Conservation (phyloP, 1,139 yeast genomes). For the Saccharomycopsis hybrid region DNA sequence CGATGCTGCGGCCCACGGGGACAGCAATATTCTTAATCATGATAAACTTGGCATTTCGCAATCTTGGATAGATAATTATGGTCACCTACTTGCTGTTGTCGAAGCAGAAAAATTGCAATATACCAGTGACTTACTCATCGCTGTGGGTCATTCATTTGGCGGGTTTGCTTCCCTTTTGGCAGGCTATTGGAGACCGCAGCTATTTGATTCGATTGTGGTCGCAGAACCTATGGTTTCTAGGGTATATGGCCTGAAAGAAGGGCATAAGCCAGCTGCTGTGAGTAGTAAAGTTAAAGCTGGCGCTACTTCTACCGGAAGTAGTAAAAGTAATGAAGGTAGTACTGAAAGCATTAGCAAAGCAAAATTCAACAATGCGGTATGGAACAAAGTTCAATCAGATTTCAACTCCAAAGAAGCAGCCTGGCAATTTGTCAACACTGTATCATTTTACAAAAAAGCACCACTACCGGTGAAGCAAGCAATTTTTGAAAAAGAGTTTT, state of each 20-base stretch:
- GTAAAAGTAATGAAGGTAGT: too few species aligned
- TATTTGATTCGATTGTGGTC: not conserved
- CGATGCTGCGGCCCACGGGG: slow-evolving; percentile 62
- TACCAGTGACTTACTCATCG: not conserved
- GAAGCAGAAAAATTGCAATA: not conserved
- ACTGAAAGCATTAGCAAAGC: too few species aligned
- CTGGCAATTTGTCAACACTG: not conserved
- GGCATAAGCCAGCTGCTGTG: too few species aligned
- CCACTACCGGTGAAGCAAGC: not conserved
- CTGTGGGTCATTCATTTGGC: not conserved
- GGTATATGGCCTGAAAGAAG: too few species aligned
- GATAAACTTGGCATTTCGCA: slow-evolving; percentile 42
- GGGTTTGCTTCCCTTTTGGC: not conserved
- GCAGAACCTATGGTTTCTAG: not conserved
- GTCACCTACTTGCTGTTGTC: not conserved
- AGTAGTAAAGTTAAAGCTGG: not conserved
- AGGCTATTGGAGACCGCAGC: not conserved
- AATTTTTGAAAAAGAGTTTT: slow-evolving; percentile 1
- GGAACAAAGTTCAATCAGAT: too few species aligned
- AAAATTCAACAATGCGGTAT: not conserved
- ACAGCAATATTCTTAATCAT: slow-evolving; percentile 48
- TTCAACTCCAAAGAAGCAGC: not conserved
- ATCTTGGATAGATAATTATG: slow-evolving; percentile 2
- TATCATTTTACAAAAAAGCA: not conserved
- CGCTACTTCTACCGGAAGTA: too few species aligned